A percentile compares a stretch with the other conserved stretches of the same genome.
Evolutionary conservation across 2,329 filamentous ascomycete species (phyloP).

Genomic region (Talaromyces sp.): DNA sequence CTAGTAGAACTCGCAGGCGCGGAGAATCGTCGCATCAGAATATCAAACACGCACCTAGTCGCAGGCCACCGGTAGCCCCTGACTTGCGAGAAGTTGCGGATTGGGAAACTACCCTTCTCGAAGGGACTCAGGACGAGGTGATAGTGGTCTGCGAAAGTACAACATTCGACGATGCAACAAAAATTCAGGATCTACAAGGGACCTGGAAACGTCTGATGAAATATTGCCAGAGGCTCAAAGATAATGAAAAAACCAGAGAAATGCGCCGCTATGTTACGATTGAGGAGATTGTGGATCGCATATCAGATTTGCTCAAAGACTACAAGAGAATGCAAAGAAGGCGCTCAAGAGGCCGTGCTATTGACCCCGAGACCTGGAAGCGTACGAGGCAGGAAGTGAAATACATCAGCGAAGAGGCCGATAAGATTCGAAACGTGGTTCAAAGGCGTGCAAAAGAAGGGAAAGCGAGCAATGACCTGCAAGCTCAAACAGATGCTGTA

Average conservation of each 20-base stretch:
- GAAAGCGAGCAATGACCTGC: neutral
- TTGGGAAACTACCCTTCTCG: constrained; percentile 6
- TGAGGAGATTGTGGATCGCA: constrained; percentile 1
- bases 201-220: constrained; percentile 12
- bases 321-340: constrained; percentile 18
- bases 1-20: neutral
- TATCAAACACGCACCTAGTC: neutral
- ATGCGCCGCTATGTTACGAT: neutral
- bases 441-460: constrained; percentile 1
- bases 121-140: neutral
- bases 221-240: neutral
- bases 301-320: neutral
- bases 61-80: neutral
- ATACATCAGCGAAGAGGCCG: constrained; percentile 2
- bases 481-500: constrained; percentile 9
- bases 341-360: neutral
- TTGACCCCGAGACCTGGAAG: constrained; percentile 1
- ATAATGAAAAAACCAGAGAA: neutral
- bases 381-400: constrained; percentile 3
- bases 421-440: neutral
- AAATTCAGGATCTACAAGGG: constrained; percentile 7
- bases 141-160: neutral
- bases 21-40: neutral
- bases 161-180: constrained; percentile 11
- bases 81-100: neutral